Conservation (phyloP, 768 basidiomycete genomes). For the Leccinum ochraceum region DNA sequence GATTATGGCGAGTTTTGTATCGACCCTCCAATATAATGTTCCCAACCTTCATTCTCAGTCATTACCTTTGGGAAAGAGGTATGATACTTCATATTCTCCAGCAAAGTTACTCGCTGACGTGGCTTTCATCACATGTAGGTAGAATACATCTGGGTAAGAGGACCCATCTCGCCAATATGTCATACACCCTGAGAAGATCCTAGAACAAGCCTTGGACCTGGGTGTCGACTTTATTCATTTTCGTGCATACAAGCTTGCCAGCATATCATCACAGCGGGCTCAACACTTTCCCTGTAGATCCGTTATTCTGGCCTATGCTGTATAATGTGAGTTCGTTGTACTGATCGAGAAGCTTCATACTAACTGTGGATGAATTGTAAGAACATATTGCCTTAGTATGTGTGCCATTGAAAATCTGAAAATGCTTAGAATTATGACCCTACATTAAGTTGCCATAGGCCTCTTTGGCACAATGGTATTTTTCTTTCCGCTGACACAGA, state of each 20-base stretch:
- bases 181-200: not conserved
- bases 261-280: not conserved
- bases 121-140: no score
- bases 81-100: no score
- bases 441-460: not conserved
- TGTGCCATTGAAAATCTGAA: not conserved
- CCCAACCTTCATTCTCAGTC: no score
- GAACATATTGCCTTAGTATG: not conserved
- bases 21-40: no score
- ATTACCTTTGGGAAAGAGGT: no score
- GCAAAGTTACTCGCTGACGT: no score
- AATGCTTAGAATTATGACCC: not conserved
- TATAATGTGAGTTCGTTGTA: not conserved
- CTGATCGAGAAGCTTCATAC: not conserved
- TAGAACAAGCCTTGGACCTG: constrained; percentile 1
- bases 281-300: not conserved
- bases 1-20: no score
- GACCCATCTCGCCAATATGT: no score
- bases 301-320: not conserved
- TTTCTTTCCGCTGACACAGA: not conserved
- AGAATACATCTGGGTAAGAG: no score
- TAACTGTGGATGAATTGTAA: not conserved
- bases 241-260: not conserved
- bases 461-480: not conserved
- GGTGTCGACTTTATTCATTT: constrained; percentile 1